Conservation (phyloP, 768 basidiomycete species). For the Pleurotus citrinopileatus region DNA sequence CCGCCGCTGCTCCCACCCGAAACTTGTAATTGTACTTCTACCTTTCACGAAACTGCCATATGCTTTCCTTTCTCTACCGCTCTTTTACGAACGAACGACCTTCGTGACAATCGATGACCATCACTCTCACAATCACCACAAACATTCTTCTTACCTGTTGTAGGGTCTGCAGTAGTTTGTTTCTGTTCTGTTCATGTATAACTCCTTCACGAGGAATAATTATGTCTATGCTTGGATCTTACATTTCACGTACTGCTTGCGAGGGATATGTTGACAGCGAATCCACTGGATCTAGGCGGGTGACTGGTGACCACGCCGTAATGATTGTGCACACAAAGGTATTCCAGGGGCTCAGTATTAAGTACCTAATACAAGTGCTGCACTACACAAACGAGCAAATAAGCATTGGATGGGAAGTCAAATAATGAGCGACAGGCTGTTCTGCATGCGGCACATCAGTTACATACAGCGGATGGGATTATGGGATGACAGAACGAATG, state of each 20-base stretch:
- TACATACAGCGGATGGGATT: too few species aligned
- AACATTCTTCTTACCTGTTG: background rate
- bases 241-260: background rate
- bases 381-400: too few species aligned
- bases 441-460: too few species aligned
- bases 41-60: slow-evolving; percentile 17
- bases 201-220: slow-evolving; percentile 13
- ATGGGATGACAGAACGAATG: background rate
- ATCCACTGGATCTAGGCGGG: too few species aligned
- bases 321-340: too few species aligned
- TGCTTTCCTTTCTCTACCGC: slow-evolving; percentile 18
- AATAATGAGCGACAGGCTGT: background rate
- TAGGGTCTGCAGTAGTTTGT: slow-evolving; percentile 6
- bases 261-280: background rate
- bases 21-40: slow-evolving; percentile 28
- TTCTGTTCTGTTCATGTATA: slow-evolving; percentile 13
- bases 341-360: too few species aligned
- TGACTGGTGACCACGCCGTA: too few species aligned
- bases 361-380: too few species aligned
- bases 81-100: slow-evolving; percentile 10
- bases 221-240: slow-evolving; percentile 12
- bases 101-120: slow-evolving; percentile 3
- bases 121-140: background rate
- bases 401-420: too few species aligned
- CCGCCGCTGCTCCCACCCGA: slow-evolving; percentile 12